A percentile compares a stretch with the other conserved stretches of the same genome.
These are phyloP conservation scores for Trifolium dubium DNA, from an alignment of 306 rosid genomes.

Conservation along the genomic window DNA sequence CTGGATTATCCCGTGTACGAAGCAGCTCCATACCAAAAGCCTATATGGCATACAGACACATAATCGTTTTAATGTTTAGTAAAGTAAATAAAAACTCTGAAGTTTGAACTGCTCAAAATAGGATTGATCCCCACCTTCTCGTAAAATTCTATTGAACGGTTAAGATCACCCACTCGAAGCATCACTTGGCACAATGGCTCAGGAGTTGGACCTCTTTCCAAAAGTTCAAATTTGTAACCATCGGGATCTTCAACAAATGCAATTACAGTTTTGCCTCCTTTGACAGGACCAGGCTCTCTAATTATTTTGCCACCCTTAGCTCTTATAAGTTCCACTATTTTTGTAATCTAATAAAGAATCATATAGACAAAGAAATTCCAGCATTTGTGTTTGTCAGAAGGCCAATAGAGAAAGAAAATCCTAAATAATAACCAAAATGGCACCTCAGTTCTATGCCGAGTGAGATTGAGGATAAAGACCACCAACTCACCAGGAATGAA, in stretches of 20 bases:
- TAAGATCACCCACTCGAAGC: constrained; percentile 99
- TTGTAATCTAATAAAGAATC: constrained; percentile 62
- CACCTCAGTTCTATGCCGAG: constrained; percentile 12
- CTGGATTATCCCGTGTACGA: constrained; percentile 86
- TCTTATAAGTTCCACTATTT: constrained; percentile 87
- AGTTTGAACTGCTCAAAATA: constrained; percentile 11
- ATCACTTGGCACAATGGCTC: constrained; percentile 97
- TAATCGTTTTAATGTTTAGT: constrained; percentile 29
- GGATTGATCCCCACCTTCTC: constrained; percentile 71
- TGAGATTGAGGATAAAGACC: constrained; percentile 32
- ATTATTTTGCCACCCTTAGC: constrained; percentile 94
- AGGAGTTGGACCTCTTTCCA: constrained; percentile 94
- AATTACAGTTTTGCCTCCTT: constrained; percentile 88
- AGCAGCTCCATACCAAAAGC: constrained; percentile 99
- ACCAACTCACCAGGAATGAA: constrained; percentile 19
- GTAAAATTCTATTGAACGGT: constrained; percentile 86
- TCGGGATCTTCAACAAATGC: constrained; percentile 97
- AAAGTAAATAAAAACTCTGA: neutral
- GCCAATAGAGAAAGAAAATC: constrained; percentile 33
- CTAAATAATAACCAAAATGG: constrained; percentile 33
- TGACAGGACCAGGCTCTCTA: constrained; percentile 94
- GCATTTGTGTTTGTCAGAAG: constrained; percentile 32
- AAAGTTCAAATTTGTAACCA: constrained; percentile 95
- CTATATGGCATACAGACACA: constrained; percentile 47
- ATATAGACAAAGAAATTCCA: constrained; percentile 33